phyloP scores from a whole-genome alignment of 2,329 filamentous ascomycete genomes.

The Alternaria sp. region DNA sequence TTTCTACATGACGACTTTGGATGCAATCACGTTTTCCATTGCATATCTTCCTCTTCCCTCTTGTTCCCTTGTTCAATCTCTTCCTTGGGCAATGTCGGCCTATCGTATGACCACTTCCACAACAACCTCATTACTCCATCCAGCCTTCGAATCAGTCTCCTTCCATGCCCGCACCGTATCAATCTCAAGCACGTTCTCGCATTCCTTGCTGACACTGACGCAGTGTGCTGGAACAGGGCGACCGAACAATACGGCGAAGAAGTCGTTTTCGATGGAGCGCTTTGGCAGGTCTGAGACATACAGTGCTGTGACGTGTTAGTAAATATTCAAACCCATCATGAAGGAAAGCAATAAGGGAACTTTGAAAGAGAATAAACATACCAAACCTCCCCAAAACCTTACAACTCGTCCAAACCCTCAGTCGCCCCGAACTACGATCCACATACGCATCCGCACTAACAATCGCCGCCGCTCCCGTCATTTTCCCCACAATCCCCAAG shows the following conservation, averaged over 20 bases:
- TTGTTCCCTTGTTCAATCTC: no score
- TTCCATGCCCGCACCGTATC: conserved; percentile 81
- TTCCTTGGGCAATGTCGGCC: no score
- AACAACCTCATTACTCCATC: conserved; percentile 71
- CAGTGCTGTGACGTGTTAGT: conserved; percentile 59
- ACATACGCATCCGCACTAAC: conserved; percentile 66
- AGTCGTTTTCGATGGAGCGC: conserved; percentile 66
- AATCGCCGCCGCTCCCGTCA: conserved; percentile 85
- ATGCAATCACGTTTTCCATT: not conserved
- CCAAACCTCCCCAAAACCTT: conserved; percentile 82
- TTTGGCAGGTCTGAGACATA: conserved; percentile 74
- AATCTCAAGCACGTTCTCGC: conserved; percentile 71
- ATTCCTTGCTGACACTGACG: conserved; percentile 63
- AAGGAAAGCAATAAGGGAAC: not conserved
- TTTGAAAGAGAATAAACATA: conserved; percentile 42
- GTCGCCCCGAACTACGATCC: conserved; percentile 61
- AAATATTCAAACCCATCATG: conserved; percentile 4
- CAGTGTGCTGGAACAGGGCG: conserved; percentile 71
- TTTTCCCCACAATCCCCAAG: conserved; percentile 82
- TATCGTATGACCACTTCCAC: conserved; percentile 43
- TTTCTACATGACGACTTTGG: not conserved
- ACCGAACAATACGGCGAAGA: conserved; percentile 78
- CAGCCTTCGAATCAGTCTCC: conserved; percentile 70
- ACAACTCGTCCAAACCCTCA: conserved; percentile 71
- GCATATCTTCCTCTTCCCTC: no score